Base-by-base conservation (phyloP, 75 land plant species). In the Selaginella moellendorffii region DNA sequence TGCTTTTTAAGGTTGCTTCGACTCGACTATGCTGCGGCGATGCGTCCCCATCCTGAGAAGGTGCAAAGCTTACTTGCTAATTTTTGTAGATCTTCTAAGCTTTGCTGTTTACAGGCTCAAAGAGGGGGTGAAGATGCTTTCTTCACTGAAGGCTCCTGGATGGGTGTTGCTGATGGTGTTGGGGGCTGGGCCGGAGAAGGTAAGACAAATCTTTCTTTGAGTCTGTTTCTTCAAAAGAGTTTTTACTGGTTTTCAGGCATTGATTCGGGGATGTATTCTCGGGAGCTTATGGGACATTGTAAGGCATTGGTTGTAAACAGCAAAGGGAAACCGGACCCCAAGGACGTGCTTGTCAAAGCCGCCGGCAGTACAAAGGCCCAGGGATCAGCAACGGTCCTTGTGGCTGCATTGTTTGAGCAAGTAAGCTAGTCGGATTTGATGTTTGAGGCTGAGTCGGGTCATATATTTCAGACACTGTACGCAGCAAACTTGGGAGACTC, bases 61-160 rank as follows among this genome's bases (percentile, higher is more conserved):
- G 88, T 83, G 68, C 29, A 29, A 25, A 42, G 22, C 0, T 53
- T 67, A 75, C 67, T 74, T 74, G 69, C 61, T 61, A 76, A 26
- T 59, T 5, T 21, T 54, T 81, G n/a, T n/a, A n/a, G n/a, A n/a
- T n/a, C n/a, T n/a, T n/a, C n/a, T n/a, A n/a, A n/a, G n/a, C n/a
- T n/a, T n/a, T n/a, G n/a, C n/a, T n/a, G n/a, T n/a, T n/a, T n/a
- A n/a, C n/a, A 86, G 91, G 85, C 67, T 51, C 65, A 70, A 65
- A 75, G 84, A 70, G 97, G 93, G 70, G 93, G 85, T 8, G 93
- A 91, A 76, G 97, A 91, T 91, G 88, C 97, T 27, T 91, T 79
- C 63, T 85, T 88, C 69, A 53, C 85, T 30, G 72, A 78, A 30
- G 65, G 69, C 23, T 62, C 77, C 23, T 91, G 93, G 95, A 59